Base-by-base conservation (phyloP, 2,329 filamentous ascomycete species). In the Neonectria coccinea region DNA sequence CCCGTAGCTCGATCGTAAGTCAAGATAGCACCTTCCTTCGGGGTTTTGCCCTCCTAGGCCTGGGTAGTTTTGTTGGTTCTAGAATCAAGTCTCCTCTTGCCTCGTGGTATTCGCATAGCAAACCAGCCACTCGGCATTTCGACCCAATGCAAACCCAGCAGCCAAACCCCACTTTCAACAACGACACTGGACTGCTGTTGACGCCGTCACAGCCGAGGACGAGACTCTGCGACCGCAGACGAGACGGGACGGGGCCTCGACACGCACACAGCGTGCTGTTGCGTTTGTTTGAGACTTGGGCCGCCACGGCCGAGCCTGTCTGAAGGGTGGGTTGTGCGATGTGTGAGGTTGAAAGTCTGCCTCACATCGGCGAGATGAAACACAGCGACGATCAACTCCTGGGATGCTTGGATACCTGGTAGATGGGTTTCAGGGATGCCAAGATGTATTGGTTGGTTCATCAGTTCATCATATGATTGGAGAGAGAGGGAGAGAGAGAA, bases 181-280 rank as follows among this genome's bases (percentile, higher is more conserved):
- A 22, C 44, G 9, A 18, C n/a, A 53, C 42, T 50, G 54, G 55
- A 27, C 36, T 16, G 18, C 42, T n/a, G n/a, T 36, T 18, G 11
- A 27, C 25, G 25, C 22, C 20, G 47, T 41, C 5, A 48, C 25
- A 59, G 27, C 45, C n/a, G 55, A 45, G 27, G 48, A 47, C 47
- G 50, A 20, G 20, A 25, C 36, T 54, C 39, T 63, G 54, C 42
- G 50, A 58, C 60, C 31, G 25, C 8, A 53, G 14, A 36, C 41
- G 44, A 59, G 61, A 52, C 56, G 31, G 56, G 61, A 52, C 56
- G 41, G 56, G 51, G 31, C 59, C n/a, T 51, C 52, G 47, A 51
- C 27, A 51, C 47, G 39, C 16, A 41, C 33, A 22, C 31, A 36
- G 53, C 53, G 25, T 50, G 27, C 39, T 22, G 52, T 42, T 36